A percentile compares a stretch with the other conserved stretches of the same genome.
These are phyloP conservation scores for Metarhizium brunneum DNA, from an alignment of 2,329 filamentous ascomycete genomes.

Conservation along the genomic window DNA sequence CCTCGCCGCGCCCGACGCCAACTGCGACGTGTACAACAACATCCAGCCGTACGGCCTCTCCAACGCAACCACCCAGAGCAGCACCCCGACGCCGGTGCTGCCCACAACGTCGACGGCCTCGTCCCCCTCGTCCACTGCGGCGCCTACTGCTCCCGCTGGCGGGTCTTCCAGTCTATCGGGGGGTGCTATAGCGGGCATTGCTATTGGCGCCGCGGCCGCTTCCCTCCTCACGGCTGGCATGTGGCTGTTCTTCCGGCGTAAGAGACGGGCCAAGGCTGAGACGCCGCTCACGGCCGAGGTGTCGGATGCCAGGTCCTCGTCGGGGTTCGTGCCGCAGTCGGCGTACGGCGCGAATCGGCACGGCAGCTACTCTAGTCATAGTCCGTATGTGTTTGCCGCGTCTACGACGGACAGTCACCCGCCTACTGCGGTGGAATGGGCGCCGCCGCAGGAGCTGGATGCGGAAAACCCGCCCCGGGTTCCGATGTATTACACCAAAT, in stretches of 20 bases:
- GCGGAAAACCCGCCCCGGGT: too few species aligned
- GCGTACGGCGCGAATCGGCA: too few species aligned
- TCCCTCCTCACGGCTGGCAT: constrained; percentile 11
- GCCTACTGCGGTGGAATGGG: too few species aligned
- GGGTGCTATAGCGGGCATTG: constrained; percentile 16
- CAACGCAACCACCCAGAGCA: constrained; percentile 2
- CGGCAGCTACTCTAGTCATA: too few species aligned
- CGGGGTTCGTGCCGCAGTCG: too few species aligned
- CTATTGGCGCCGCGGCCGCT: constrained; percentile 14
- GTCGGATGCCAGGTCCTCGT: too few species aligned
- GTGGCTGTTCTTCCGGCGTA: constrained; percentile 10
- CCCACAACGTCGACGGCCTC: neutral
- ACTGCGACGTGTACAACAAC: constrained; percentile 17
- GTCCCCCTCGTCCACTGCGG: neutral
- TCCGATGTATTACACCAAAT: too few species aligned
- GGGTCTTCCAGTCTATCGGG: constrained; percentile 4
- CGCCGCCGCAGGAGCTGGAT: too few species aligned
- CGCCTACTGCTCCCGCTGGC: neutral
- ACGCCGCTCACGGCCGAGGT: too few species aligned
- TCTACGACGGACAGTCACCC: too few species aligned
- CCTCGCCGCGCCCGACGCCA: constrained; percentile 14
- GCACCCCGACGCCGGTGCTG: neutral
- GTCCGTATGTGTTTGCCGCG: too few species aligned
- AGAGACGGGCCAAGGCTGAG: neutral
- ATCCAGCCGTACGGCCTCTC: constrained; percentile 11